These are phyloP conservation scores for Gnaphalium uliginosum DNA, from an alignment of 129 eudicot genomes.

Conservation along the genomic window DNA sequence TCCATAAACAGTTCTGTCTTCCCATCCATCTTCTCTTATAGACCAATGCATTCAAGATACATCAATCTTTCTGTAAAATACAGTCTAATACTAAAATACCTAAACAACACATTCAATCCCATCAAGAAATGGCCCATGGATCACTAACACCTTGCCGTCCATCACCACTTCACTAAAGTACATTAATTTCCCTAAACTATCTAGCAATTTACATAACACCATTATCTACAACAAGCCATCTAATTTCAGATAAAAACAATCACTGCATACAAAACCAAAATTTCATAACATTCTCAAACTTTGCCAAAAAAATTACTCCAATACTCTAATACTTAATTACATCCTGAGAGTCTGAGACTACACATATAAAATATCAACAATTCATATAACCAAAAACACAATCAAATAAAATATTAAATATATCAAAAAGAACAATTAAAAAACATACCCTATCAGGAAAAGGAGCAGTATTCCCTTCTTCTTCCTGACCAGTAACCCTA, in stretches of 20 bases:
- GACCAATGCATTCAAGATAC: background rate
- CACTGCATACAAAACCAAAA: background rate
- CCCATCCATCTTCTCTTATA: background rate
- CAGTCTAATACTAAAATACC: too few relatives aligned
- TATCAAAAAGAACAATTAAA: background rate
- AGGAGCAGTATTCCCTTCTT: conserved; percentile 62
- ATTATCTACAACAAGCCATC: background rate
- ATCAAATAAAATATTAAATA: background rate
- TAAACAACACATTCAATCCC: background rate
- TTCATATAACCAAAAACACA: background rate
- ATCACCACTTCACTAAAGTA: background rate
- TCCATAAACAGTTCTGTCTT: too few relatives aligned
- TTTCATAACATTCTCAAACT: too few relatives aligned
- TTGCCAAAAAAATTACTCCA: background rate
- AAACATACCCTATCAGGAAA: conserved; percentile 72
- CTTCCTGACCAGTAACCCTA: conserved; percentile 51
- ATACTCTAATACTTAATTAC: background rate
- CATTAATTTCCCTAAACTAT: background rate
- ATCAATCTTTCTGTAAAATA: background rate
- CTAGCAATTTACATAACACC: background rate
- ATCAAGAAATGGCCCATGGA: background rate
- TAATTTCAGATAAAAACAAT: background rate
- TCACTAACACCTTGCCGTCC: background rate
- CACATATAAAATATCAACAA: background rate
- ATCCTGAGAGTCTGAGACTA: background rate